A percentile compares a stretch with the other conserved stretches of the same genome.
These are phyloP conservation scores for Colletotrichum trifolii DNA, from an alignment of 2,329 filamentous ascomycete genomes.

Conservation along the genomic window DNA sequence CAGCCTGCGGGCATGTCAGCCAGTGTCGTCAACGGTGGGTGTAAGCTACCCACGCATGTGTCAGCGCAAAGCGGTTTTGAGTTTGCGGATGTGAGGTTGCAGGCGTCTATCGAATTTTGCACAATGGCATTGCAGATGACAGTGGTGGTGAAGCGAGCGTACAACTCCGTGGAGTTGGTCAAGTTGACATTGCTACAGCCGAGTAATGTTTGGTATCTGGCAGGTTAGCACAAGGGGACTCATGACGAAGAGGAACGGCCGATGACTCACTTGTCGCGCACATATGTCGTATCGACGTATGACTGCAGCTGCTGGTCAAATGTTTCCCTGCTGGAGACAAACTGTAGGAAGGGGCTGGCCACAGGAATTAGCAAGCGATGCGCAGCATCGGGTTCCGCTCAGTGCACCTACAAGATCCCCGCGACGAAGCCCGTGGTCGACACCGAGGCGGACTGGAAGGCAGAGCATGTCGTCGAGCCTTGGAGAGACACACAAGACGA, in stretches of 20 bases:
- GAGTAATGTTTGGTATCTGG: constrained; percentile 82
- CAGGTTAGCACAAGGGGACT: background rate
- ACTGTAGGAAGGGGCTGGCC: constrained; percentile 83
- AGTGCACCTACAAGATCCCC: constrained; percentile 70
- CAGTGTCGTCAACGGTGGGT: constrained; percentile 24
- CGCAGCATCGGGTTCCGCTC: background rate
- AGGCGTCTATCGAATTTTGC: constrained; percentile 83
- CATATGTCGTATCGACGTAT: constrained; percentile 81
- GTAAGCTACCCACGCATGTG: constrained; percentile 74
- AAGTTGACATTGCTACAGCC: constrained; percentile 84
- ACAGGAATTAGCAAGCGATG: constrained; percentile 35
- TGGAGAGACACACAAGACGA: constrained; percentile 72
- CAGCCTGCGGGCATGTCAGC: constrained; percentile 64
- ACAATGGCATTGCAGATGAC: constrained; percentile 94
- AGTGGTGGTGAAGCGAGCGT: constrained; percentile 92
- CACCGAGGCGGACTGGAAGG: constrained; percentile 78
- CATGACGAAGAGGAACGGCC: background rate
- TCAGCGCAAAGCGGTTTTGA: constrained; percentile 87
- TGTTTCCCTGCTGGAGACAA: constrained; percentile 77
- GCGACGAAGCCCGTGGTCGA: constrained; percentile 70
- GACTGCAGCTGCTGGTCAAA: constrained; percentile 81
- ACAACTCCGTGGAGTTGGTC: constrained; percentile 81
- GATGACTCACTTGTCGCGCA: constrained; percentile 76
- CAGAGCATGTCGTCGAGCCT: constrained; percentile 76
- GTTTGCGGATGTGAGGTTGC: constrained; percentile 71